Evolutionary conservation across 495 filamentous ascomycete species (phyloP).

Genomic region (Chaetomium tenue): DNA sequence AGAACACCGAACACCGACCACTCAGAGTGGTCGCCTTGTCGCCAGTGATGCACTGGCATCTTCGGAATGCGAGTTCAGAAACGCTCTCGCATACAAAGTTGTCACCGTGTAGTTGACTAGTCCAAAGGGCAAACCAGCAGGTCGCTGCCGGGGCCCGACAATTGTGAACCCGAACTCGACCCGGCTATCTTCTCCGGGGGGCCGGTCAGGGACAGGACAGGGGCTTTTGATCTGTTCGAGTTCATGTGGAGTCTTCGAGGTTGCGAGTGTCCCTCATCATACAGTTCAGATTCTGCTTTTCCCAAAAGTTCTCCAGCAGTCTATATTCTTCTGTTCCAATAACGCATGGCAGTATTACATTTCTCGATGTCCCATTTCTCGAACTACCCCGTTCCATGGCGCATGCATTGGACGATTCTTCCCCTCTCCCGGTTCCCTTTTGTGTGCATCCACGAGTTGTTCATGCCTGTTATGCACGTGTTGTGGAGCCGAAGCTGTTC

Average conservation of each 20-base stretch:
- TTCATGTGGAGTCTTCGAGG: background rate
- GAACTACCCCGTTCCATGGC: no score
- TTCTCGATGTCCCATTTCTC: background rate
- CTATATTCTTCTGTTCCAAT: background rate
- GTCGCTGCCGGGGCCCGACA: background rate
- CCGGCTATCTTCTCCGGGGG: background rate
- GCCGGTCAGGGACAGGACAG: background rate
- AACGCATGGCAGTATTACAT: background rate
- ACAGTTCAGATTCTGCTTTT: no score
- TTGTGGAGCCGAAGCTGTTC: background rate
- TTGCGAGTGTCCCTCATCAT: background rate
- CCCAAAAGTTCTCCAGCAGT: background rate
- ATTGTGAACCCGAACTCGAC: background rate
- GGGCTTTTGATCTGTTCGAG: background rate
- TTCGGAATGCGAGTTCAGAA: background rate
- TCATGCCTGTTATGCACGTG: background rate
- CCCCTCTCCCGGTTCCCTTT: no score
- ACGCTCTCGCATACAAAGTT: background rate
- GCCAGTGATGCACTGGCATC: background rate
- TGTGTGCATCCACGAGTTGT: no score
- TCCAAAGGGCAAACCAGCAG: no score
- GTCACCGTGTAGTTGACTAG: background rate
- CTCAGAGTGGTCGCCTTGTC: conserved; percentile 8
- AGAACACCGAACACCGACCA: conserved; percentile 12
- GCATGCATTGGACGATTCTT: no score